Base-by-base conservation (phyloP, 495 filamentous ascomycete species). In the Neurospora sp. region DNA sequence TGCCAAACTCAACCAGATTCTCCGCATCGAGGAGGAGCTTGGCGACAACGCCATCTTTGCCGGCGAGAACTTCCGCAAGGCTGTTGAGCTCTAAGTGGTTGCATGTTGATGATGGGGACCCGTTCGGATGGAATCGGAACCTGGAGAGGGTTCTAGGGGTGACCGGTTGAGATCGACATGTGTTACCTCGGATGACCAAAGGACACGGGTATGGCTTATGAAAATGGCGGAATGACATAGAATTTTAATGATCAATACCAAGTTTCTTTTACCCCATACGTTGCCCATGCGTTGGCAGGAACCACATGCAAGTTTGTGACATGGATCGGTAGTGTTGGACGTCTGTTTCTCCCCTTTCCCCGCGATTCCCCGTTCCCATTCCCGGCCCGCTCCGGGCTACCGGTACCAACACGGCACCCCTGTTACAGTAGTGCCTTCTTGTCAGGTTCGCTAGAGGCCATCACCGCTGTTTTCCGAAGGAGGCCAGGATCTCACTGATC, bases 1-100 rank as follows among this genome's bases (percentile, higher is more conserved):
- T 74, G 96, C 96, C 78, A 99, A 99, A 90, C 92, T 99, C 78
- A 99, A 99, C 91, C 96, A 98, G 87, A 98, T 99, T 82, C 93
- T 99, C 82, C 91, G 96, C 79, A 99, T 99, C 78, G 96, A 98
- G 90, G 96, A 99, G 88, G 96, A 99, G 88, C 91, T 99, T 71
- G 95, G 94, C 78, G 85, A 86, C 77, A 91, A 96, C 76, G 96
- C 96, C 76, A 78, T 97, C 84, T 99, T 93, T 81, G 94, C 94
- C 76, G 96, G 96, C 76, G 83, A 86, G 74, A 93, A 94, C 73
- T 99, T 98, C 93, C 90, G 94, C 83, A 93, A 84, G 76, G 86
- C 94, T 71, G 91, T 97, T 79, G 92, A 92, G 85, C 82, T 97
- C 83, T 98, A 93, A 77, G 72, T 42, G 68, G 70, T 46, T 22